Percentiles rank a stretch among this genome's conserved stretches.
Evolutionary conservation across 1,284 basidiomycete genomes (phyloP).

Genomic region (Microbotryum intermedium): DNA sequence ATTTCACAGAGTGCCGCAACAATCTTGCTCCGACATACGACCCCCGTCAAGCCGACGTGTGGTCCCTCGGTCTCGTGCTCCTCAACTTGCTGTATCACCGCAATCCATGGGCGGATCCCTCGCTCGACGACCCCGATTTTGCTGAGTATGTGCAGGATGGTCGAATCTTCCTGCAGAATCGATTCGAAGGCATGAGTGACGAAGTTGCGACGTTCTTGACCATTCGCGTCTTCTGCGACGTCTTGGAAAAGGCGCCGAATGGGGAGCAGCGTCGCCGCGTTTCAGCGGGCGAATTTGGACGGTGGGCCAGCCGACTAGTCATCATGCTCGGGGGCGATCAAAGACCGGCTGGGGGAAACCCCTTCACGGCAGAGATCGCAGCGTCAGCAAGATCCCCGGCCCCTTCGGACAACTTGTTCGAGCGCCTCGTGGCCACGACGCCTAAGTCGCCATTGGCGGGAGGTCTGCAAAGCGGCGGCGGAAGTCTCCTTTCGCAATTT

Average conservation of each 20-base stretch:
- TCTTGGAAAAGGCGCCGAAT: conserved; percentile 48
- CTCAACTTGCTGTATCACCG: conserved; percentile 99
- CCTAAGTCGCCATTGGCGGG: too few species aligned
- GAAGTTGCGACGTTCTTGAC: conserved; percentile 79
- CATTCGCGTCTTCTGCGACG: conserved; percentile 75
- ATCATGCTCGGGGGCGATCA: conserved; percentile 40
- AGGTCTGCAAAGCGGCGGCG: background rate
- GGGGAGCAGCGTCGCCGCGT: conserved; percentile 45
- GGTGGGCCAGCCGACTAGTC: conserved; percentile 74
- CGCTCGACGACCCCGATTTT: conserved; percentile 63
- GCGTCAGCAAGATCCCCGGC: conserved; percentile 14
- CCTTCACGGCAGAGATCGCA: conserved; percentile 33
- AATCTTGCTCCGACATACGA: conserved; percentile 87
- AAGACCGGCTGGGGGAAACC: conserved; percentile 25
- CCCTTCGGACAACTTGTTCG: conserved; percentile 5
- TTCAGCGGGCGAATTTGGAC: conserved; percentile 72
- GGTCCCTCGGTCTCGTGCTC: conserved; percentile 96
- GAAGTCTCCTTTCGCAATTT: conserved; percentile 5
- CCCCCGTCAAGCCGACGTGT: conserved; percentile 91
- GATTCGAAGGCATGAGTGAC: conserved; percentile 85
- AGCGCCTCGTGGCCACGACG: conserved; percentile 5
- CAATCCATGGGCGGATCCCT: conserved; percentile 96
- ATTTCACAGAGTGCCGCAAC: conserved; percentile 84
- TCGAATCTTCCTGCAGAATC: conserved; percentile 72
- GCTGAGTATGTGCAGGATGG: conserved; percentile 70